Evolutionary conservation across 129 eudicot genomes (phyloP), one percentile per base, ranked within the genome.

Genomic region (Apium graveolens): DNA sequence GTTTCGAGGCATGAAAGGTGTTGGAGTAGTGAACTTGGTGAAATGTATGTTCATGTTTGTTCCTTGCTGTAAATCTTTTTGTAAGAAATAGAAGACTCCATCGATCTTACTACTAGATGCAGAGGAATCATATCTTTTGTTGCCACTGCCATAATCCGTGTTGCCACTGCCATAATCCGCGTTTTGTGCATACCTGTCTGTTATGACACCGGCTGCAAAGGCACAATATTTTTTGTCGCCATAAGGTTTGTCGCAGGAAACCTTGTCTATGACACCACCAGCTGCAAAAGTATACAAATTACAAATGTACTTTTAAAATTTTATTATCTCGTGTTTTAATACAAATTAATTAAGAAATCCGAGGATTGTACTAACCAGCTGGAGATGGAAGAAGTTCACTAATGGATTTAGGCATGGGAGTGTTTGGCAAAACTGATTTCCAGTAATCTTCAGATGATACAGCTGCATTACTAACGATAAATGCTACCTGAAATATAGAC

Each of bases 381-480:
- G 73, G 13, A 82, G 75, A 35, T 26, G 73, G 74, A 35, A 86
- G 82, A 78, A 83, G 83, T 18, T 78, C 78, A 34, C 37, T 73
- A 37, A 86, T 32, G 20, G 84, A 45, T 65, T 86, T 83, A 41
- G 89, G 89, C 79, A 86, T 86, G 77, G 80, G 84, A 77, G 84
- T 80, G 53, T 80, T 78, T 34, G 84, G 89, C 84, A 86, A 82
- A 79, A 72, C 78, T 60, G 83, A 77, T 24, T 70, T 80, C 89
- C 86, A 83, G 71, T 82, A 85, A 31, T 20, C 81, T 9, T 57
- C 0, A 43, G 14, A 1, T 35, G 87, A 55, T 51, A 83, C 9
- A 37, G 80, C 80, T 70, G 88, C 90, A 82, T 88, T 68, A 80
- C 86, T 86, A 44, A 55, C 85, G n/a, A 86, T 69, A 42, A 84